Evolutionary conservation across 768 basidiomycete genomes (phyloP), one percentile per base, ranked within the genome.

Genomic region (Phylloporus arenicola): DNA sequence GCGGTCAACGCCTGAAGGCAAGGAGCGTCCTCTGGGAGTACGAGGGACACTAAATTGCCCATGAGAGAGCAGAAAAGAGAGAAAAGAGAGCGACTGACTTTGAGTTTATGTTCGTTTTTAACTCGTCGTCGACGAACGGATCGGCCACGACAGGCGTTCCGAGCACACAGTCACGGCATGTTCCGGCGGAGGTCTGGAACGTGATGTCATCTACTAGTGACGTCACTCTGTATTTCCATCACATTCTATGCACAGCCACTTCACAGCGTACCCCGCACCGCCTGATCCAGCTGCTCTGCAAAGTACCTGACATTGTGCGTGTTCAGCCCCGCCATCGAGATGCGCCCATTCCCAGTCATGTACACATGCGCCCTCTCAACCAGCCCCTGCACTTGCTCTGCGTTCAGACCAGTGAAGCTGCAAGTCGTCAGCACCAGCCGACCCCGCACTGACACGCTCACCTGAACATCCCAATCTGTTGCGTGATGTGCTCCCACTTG

Each of bases 401-500:
- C 65, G 48, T 70, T 82, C 65, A 96, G 75, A 19, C 92, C 93
- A 27, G 92, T 94, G 72, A 88, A 94, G 68, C 90, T 91, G 65
- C 56, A 17, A 17, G 20, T 43, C 31, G 19, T 62, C 53, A 64
- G 64, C 50, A 39, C 37, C 12, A 25, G 1, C 19, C 16, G 9
- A 37, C 8, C 27, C 9, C 12, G 34, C 43, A 30, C 16, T 19
- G 25, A 4, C 10, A 12, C 40, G 61, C 75, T 53, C 66, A 92
- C 83, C 88, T 92, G 78, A 94, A 96, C 94, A 95, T 96, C 50
- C 94, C 95, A 69, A 98, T 98, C 76, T 98, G 96, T 46, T 82
- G 80, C 59, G 86, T 74, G 61, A 99, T 95, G 70, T 98, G 95
- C n/a, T 85, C 81, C 96, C 96, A 99, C 62, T 82, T 83, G 6